A percentile compares a stretch with the other conserved stretches of the same genome.
These are phyloP conservation scores for Paecilomyces variotii DNA, from an alignment of 2,329 filamentous ascomycete species.

Conservation along the genomic window DNA sequence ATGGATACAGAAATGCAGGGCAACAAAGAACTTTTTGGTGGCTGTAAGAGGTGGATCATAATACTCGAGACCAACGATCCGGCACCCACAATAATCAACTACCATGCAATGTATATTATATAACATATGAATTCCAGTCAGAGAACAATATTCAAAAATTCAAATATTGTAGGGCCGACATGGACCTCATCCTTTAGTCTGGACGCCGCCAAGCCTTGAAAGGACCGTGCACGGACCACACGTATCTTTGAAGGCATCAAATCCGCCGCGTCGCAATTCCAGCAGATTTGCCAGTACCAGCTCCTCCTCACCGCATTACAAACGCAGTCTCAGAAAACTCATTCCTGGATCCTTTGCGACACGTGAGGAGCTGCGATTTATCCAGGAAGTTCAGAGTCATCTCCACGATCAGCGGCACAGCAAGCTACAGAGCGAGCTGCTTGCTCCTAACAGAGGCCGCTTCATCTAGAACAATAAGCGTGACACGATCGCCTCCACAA, in stretches of 20 bases:
- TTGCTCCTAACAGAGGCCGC: background rate
- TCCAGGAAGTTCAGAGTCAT: background rate
- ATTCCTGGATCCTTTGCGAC: background rate
- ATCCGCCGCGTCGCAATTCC: background rate
- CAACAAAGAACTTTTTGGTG: background rate
- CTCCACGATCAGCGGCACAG: background rate
- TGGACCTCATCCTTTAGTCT: no score
- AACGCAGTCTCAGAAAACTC: background rate
- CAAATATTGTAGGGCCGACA: no score
- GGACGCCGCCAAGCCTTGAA: background rate
- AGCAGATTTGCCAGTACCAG: background rate
- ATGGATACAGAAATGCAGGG: background rate
- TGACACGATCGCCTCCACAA: background rate
- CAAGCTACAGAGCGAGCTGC: background rate
- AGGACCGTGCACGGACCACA: background rate
- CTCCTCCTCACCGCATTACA: background rate
- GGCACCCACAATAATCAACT: background rate
- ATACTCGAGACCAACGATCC: background rate
- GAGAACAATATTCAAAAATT: background rate
- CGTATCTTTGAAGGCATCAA: background rate
- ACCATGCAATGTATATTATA: background rate
- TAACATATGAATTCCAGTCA: background rate
- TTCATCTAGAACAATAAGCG: background rate
- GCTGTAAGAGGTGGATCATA: background rate
- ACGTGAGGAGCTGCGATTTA: background rate